Evolutionary conservation across 352 stramenopile species (phyloP).

Genomic region (Phytophthora fragariaefolia): DNA sequence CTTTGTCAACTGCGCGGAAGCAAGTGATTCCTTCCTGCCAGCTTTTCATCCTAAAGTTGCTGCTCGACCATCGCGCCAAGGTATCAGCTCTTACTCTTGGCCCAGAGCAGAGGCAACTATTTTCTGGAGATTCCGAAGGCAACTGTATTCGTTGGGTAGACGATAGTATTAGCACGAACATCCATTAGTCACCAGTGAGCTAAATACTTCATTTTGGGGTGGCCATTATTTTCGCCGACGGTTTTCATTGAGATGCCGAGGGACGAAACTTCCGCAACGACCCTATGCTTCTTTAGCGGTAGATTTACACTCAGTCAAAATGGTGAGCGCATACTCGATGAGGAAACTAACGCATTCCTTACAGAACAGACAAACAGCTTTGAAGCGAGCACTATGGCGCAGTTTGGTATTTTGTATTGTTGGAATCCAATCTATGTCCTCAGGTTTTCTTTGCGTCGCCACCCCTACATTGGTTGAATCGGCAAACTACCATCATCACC

Average conservation of each 20-base stretch:
- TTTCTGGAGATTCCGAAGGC: slow-evolving; percentile 71
- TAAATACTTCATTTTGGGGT: neutral
- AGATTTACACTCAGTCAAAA: neutral
- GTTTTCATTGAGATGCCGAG: slow-evolving; percentile 18
- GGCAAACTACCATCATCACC: slow-evolving; percentile 45
- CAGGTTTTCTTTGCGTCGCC: neutral
- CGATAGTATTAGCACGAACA: slow-evolving; percentile 71
- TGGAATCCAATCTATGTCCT: neutral
- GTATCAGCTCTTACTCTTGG: slow-evolving; percentile 70
- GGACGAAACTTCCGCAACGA: slow-evolving; percentile 22
- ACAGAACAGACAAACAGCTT: too few relatives aligned
- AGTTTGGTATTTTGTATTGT: neutral
- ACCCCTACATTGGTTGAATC: neutral
- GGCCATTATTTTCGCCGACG: slow-evolving; percentile 27
- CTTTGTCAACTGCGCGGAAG: slow-evolving; percentile 31
- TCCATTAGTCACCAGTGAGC: slow-evolving; percentile 38
- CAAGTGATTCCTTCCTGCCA: slow-evolving; percentile 65
- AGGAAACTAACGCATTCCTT: neutral
- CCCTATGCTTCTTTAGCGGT: neutral
- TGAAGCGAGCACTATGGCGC: neutral
- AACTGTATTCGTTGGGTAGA: slow-evolving; percentile 85
- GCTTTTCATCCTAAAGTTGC: slow-evolving; percentile 79
- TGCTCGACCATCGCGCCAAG: slow-evolving; percentile 66
- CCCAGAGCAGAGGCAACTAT: slow-evolving; percentile 66
- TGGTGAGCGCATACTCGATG: neutral